Conservation (phyloP, 306 rosid species). For the Trifolium subterraneum region DNA sequence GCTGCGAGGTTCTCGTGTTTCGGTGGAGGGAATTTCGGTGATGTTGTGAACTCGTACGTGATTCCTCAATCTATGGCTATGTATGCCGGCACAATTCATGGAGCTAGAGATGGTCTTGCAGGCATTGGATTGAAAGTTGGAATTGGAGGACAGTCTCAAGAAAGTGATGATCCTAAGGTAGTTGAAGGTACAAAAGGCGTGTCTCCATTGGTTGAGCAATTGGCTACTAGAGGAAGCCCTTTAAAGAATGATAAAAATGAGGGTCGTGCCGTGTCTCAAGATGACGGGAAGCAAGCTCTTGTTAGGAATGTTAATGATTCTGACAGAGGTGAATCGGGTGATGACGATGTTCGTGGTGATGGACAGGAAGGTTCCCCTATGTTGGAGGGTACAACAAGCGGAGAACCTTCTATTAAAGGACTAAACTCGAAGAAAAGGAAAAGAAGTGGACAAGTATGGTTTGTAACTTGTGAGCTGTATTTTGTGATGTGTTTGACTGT, state of each 20-base stretch:
- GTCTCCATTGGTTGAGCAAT: slow-evolving; percentile 54
- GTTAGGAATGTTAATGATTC: slow-evolving; percentile 67
- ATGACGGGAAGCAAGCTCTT: slow-evolving; percentile 60
- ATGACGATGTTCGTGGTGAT: slow-evolving; percentile 59
- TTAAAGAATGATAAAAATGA: slow-evolving; percentile 60
- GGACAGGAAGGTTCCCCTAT: slow-evolving; percentile 61
- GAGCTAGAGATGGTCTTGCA: slow-evolving; percentile 53
- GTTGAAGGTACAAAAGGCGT: slow-evolving; percentile 63
- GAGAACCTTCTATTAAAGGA: slow-evolving; percentile 61
- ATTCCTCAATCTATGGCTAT: slow-evolving; percentile 61
- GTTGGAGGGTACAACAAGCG: slow-evolving; percentile 62
- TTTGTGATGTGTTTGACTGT: neutral
- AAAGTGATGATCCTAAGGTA: slow-evolving; percentile 48
- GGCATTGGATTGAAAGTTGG: slow-evolving; percentile 54
- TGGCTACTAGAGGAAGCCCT: slow-evolving; percentile 60
- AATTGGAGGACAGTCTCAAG: slow-evolving; percentile 56
- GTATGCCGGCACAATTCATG: slow-evolving; percentile 49
- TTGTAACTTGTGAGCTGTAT: slow-evolving; percentile 29
- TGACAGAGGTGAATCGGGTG: slow-evolving; percentile 75
- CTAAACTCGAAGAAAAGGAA: slow-evolving; percentile 81
- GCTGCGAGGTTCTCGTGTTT: slow-evolving; percentile 92
- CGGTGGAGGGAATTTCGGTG: slow-evolving; percentile 65
- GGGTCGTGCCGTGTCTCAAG: slow-evolving; percentile 60
- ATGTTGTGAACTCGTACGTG: slow-evolving; percentile 60
- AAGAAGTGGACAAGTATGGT: slow-evolving; percentile 73